Base-by-base conservation (phyloP, 2,329 filamentous ascomycete genomes). In the Colletotrichum endophyticum region DNA sequence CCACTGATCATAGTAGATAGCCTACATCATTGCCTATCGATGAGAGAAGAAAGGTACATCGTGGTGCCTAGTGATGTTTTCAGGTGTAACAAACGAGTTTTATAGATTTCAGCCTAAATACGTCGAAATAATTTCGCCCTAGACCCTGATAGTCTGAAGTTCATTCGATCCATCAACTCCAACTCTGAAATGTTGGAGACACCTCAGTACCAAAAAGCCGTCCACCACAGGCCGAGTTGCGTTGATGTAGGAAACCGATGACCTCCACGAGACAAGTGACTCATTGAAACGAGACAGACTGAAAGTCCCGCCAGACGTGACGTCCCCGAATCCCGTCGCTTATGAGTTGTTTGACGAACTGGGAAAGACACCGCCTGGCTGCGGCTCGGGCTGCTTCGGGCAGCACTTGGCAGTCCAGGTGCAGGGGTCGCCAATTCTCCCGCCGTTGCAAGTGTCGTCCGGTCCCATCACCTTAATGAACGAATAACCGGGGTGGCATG, bases 11-110 rank as follows among this genome's bases (percentile, higher is more conserved):
- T 34, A 34, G 13, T 34, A 34, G 13, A 34, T 34, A 34, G 32
- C 6, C 13, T 15, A 34, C 6, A 8, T 34, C 32, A 6, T 34
- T 34, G 13, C 32, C 32, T 34, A 15, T 34, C 32, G 12, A 34
- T 34, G 32, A 0, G 32, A 7, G 6, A 3, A 34, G 0, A 3
- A 34, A 13, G 32, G 2, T 34, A 34, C 6, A 3, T 36, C 1
- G 34, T 39, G 36, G 36, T 19, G 15, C 36, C 36, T 39, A 16
- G 15, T 39, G 36, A 39, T 19, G 36, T 39, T 39, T 8, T 39
- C 5, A 0, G 36, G 36, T 5, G 36, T 16, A 39, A 9, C 5
- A 0, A 8, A 1, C 5, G 36, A 3, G 0, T 39, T 39, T 36
- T 39, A 1, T 19, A 39, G 36, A 39, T 8, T 39, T 39, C 36